Base-by-base conservation (phyloP, 192 early-diverging fungal species). In the Mortierella hygrophila region DNA sequence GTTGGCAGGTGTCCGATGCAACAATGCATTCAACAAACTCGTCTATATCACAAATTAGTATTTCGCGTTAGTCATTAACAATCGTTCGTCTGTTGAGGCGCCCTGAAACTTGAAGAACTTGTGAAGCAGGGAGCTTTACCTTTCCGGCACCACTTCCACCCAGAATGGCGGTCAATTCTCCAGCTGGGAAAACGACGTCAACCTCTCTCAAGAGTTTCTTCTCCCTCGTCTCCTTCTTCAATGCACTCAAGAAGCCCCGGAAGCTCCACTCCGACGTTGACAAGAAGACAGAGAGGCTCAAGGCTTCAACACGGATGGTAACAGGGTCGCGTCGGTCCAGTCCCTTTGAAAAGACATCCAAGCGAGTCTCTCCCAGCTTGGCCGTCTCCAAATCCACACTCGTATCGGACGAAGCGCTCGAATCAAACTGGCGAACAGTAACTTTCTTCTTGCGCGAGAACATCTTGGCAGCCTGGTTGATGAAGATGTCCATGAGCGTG, bases 101-200 rank as follows among this genome's bases (percentile, higher is more conserved):
- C 1, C 38, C 11, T 8, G 8, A 29, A 52, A 54, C 60, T 23
- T 6, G 57, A 44, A 35, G 21, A 23, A 44, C 60, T 35, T 70
- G 46, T 20, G 37, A 41, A 3, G 73, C 20, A 52, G 29, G 20
- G 73, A 26, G 46, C 0, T n/a, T 47, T 77, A 86, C 84, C 79
- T 86, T 86, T 77, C 84, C 84, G 13, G 84, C 84, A 40, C 84
- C 84, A 70, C 84, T 86, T 52, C 84, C 84, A 26, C 84, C 84
- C 1, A 86, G 71, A 47, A 86, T 86, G 1, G 84, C 84, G 2
- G 84, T 86, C 60, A 86, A 63, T 40, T 86, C 84, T 29, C 84
- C 84, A 0, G 84, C 84, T 3, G 84, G 84, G 65, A 86, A 86
- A 6, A 86, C 84, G 15, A 86, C 84, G 78, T 86, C 84, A 1